A percentile compares a stretch with the other conserved stretches of the same genome.
These are phyloP conservation scores for Botryotinia narcissicola DNA, from an alignment of 2,329 filamentous ascomycete species.

Conservation along the genomic window DNA sequence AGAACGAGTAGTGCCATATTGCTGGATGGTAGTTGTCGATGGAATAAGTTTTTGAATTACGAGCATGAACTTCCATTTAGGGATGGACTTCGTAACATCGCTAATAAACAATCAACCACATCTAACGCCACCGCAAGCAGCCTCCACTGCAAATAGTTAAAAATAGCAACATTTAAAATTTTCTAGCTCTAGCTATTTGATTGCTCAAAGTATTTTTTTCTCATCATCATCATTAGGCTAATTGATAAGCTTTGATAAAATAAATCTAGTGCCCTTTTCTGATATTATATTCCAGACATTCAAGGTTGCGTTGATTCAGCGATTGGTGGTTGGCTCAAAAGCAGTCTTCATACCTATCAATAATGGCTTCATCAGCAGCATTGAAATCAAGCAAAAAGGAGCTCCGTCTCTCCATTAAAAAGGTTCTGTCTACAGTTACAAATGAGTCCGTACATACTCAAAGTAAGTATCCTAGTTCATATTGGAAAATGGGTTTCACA, in stretches of 20 bases:
- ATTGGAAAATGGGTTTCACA: conserved; percentile 11
- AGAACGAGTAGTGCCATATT: conserved; percentile 37
- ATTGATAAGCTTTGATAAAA: conserved; percentile 3
- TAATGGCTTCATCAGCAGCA: conserved; percentile 38
- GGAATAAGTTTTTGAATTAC: conserved; percentile 1
- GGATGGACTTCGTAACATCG: conserved; percentile 19
- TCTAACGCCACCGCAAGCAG: conserved; percentile 8
- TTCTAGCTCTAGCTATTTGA: not conserved
- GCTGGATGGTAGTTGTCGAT: conserved; percentile 21
- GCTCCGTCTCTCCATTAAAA: conserved; percentile 68
- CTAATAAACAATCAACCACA: conserved; percentile 14
- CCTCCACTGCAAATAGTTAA: not conserved
- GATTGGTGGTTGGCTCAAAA: not conserved
- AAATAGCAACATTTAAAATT: not conserved
- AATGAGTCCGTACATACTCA: conserved; percentile 63
- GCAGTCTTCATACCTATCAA: not conserved
- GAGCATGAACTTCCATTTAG: conserved; percentile 13
- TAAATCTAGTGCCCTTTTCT: not conserved
- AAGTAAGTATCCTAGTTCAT: conserved; percentile 53
- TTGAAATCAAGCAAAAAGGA: conserved; percentile 72
- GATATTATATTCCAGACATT: too few relatives aligned
- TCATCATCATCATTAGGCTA: not conserved
- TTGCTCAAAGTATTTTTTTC: not conserved
- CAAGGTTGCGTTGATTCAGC: not conserved
- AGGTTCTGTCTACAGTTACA: conserved; percentile 58